These are phyloP conservation scores for Clavaria fumosa DNA, from an alignment of 768 basidiomycete genomes.

Conservation along the genomic window DNA sequence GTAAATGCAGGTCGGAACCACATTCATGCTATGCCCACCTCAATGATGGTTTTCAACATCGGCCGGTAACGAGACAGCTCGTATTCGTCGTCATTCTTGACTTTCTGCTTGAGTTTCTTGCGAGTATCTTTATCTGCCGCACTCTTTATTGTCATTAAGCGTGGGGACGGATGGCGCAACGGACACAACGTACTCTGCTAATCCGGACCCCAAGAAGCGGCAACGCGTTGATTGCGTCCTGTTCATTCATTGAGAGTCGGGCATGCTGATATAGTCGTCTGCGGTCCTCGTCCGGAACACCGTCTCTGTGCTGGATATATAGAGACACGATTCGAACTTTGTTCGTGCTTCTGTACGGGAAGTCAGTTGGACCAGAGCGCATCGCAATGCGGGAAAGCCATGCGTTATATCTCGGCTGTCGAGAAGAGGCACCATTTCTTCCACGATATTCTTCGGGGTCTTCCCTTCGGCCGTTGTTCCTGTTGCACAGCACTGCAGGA, in stretches of 20 bases:
- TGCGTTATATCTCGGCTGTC: constrained; percentile 79
- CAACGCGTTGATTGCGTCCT: constrained; percentile 86
- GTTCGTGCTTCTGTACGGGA: constrained; percentile 49
- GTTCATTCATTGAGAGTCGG: constrained; percentile 69
- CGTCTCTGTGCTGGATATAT: constrained; percentile 89
- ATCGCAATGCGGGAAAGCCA: constrained; percentile 12
- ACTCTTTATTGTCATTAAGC: constrained; percentile 25
- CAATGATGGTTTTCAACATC: constrained; percentile 60
- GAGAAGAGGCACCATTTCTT: constrained; percentile 96
- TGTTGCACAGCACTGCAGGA: constrained; percentile 74
- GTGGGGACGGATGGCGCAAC: background rate
- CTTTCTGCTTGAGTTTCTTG: constrained; percentile 70
- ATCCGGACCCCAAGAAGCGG: constrained; percentile 72
- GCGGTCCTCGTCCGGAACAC: constrained; percentile 96
- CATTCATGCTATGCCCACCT: constrained; percentile 31
- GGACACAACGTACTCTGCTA: constrained; percentile 43
- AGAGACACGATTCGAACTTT: constrained; percentile 95
- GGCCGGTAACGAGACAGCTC: constrained; percentile 93
- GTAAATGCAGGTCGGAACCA: constrained; percentile 4
- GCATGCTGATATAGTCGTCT: constrained; percentile 93
- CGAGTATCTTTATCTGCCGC: constrained; percentile 63
- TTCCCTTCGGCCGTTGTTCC: constrained; percentile 86
- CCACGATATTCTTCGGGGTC: constrained; percentile 84
- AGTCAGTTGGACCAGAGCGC: constrained; percentile 2
- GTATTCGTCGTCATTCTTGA: constrained; percentile 77